phyloP scores from a whole-genome alignment of 2,329 filamentous ascomycete genomes.

The Trichoderma citrinoviride region DNA sequence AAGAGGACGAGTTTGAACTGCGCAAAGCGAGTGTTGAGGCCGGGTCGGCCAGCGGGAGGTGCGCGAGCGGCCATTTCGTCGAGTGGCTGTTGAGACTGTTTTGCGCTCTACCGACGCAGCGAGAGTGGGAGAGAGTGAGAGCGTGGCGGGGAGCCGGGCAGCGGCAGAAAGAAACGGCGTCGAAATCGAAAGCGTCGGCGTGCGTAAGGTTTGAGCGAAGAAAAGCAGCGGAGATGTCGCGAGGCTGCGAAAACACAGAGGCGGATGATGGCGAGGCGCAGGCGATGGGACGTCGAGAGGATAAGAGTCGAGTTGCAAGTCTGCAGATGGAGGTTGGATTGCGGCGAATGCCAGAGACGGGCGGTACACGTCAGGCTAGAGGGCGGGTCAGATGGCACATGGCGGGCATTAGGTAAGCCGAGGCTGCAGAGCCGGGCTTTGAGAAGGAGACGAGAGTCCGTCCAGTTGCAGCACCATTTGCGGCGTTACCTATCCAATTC shows the following conservation, averaged over 20 bases:
- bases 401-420: conserved; percentile 20
- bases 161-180: neutral
- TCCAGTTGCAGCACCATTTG: too few relatives aligned
- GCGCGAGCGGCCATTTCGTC: conserved; percentile 79
- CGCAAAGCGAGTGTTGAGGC: conserved; percentile 81
- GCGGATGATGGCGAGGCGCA: conserved; percentile 9
- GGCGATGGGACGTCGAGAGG: neutral
- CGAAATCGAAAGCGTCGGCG: neutral
- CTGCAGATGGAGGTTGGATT: conserved; percentile 22
- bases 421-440: neutral
- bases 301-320: neutral
- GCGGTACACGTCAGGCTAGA: conserved; percentile 23
- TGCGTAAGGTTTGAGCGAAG: neutral
- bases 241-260: neutral
- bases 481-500: too few relatives aligned
- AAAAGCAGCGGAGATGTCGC: neutral
- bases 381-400: conserved; percentile 24
- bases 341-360: conserved; percentile 26
- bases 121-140: neutral
- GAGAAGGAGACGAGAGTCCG: too few relatives aligned
- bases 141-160: neutral
- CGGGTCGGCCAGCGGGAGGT: conserved; percentile 59
- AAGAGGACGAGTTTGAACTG: conserved; percentile 99
- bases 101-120: conserved; percentile 24
- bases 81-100: conserved; percentile 24